phyloP scores from a whole-genome alignment of 1,284 basidiomycete species.

The Lentinula novae-zelandiae region DNA sequence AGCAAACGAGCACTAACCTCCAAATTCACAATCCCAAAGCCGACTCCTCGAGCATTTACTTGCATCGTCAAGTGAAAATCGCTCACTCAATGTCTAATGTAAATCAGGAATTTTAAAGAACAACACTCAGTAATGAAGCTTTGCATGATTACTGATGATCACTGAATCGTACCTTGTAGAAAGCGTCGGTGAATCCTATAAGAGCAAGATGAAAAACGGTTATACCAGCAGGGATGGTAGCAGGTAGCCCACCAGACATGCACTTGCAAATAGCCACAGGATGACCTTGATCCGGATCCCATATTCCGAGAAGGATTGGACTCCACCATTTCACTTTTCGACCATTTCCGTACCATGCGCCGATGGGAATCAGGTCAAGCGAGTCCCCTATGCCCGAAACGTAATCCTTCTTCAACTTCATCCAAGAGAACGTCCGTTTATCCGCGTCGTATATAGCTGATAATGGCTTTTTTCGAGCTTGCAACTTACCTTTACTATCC shows the following conservation, averaged over 20 bases:
- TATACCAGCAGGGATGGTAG: constrained; percentile 1
- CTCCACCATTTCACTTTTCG: constrained; percentile 93
- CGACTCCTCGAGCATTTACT: constrained; percentile 62
- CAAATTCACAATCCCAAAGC: constrained; percentile 66
- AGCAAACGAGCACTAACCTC: constrained; percentile 40
- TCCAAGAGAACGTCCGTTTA: constrained; percentile 73
- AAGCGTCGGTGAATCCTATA: constrained; percentile 82
- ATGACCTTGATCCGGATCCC: constrained; percentile 68
- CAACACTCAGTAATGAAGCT: background rate
- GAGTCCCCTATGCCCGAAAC: constrained; percentile 62
- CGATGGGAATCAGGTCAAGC: constrained; percentile 70
- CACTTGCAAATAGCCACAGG: constrained; percentile 87
- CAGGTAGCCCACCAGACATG: constrained; percentile 58
- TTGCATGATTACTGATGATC: background rate
- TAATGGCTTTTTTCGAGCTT: constrained; percentile 62
- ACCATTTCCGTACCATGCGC: constrained; percentile 92
- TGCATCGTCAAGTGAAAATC: constrained; percentile 56
- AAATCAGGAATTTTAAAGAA: background rate
- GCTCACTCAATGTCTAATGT: constrained; percentile 48
- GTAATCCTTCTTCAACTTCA: constrained; percentile 85
- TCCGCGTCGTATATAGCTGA: constrained; percentile 91
- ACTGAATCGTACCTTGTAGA: constrained; percentile 61
- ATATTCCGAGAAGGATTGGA: constrained; percentile 81
- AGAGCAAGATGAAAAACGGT: constrained; percentile 2
- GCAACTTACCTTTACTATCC: constrained; percentile 31